Conservation (phyloP, 2,329 filamentous ascomycete genomes). For the Fusarium lateritium region DNA sequence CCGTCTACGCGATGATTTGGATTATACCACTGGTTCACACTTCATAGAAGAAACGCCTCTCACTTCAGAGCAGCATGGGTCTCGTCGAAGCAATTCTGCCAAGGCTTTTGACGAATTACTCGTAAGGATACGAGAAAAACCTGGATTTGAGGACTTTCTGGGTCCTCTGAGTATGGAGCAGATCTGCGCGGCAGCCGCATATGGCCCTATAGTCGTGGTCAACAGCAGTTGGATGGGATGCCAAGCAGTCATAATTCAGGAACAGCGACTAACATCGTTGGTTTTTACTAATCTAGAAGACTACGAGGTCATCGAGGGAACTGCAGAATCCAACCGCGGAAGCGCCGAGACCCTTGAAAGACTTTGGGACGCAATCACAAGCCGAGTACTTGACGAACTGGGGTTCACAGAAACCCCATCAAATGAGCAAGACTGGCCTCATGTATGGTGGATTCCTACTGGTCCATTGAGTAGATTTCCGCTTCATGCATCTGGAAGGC, state of each 20-base stretch:
- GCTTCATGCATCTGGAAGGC: conserved; percentile 11
- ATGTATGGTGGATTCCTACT: conserved; percentile 1
- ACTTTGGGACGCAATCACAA: neutral
- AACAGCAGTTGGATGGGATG: conserved; percentile 9
- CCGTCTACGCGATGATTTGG: neutral
- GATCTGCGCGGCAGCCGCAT: neutral
- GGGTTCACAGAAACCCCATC: neutral
- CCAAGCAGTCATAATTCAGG: neutral
- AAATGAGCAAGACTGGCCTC: neutral
- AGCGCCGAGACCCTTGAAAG: neutral
- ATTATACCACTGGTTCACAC: neutral
- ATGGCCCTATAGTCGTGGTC: neutral
- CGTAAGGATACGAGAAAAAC: fast-evolving
- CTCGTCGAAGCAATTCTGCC: neutral
- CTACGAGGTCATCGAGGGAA: fast-evolving
- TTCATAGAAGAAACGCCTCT: fast-evolving
- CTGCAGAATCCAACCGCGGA: neutral
- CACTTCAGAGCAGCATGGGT: neutral
- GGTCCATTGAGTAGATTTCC: conserved; percentile 13
- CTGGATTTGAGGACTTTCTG: neutral
- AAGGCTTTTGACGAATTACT: neutral
- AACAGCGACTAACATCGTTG: neutral
- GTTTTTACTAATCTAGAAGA: neutral
- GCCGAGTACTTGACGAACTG: fast-evolving
- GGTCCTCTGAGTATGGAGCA: neutral